Percentiles rank a stretch among this genome's conserved stretches.
Evolutionary conservation across 768 basidiomycete genomes (phyloP).

Genomic region (Psilocybe azurescens): DNA sequence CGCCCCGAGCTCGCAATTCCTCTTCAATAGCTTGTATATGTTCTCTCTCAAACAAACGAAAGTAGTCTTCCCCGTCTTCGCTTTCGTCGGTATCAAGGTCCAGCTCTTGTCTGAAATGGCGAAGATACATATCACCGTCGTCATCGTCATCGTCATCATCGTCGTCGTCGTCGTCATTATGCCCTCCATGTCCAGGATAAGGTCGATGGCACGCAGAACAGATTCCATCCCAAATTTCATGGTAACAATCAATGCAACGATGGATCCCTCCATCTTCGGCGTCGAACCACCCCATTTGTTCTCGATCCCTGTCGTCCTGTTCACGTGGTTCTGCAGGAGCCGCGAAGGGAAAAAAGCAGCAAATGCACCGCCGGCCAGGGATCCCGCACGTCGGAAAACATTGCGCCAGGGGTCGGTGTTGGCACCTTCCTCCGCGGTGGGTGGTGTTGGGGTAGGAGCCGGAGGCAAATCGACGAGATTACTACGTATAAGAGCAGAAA

Average conservation of each 20-base stretch:
- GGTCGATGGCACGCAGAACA: constrained; percentile 66
- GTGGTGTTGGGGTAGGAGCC: constrained; percentile 19
- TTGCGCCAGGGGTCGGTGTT: constrained; percentile 66
- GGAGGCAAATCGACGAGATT: constrained; percentile 47
- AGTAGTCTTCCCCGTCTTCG: not conserved
- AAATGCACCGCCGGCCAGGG: constrained; percentile 1
- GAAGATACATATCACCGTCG: not conserved
- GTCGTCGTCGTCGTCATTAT: constrained; percentile 45
- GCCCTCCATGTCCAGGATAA: constrained; percentile 58
- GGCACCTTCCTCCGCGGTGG: constrained; percentile 29
- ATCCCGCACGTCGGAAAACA: constrained; percentile 50
- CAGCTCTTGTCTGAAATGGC: not conserved
- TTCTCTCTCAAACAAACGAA: too few relatives aligned
- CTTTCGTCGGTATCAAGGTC: not conserved
- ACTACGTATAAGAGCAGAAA: constrained; percentile 55
- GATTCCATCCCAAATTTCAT: constrained; percentile 76
- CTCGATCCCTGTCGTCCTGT: constrained; percentile 32
- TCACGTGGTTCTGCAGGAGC: constrained; percentile 11
- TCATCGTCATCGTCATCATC: constrained; percentile 11
- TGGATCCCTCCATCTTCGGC: constrained; percentile 79
- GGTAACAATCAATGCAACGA: constrained; percentile 76
- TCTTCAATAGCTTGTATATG: too few relatives aligned
- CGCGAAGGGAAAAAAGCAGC: not conserved
- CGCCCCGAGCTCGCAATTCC: not conserved
- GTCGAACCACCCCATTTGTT: constrained; percentile 69